Conservation (phyloP, 768 basidiomycete genomes). For the Asterophora lycoperdoides region DNA sequence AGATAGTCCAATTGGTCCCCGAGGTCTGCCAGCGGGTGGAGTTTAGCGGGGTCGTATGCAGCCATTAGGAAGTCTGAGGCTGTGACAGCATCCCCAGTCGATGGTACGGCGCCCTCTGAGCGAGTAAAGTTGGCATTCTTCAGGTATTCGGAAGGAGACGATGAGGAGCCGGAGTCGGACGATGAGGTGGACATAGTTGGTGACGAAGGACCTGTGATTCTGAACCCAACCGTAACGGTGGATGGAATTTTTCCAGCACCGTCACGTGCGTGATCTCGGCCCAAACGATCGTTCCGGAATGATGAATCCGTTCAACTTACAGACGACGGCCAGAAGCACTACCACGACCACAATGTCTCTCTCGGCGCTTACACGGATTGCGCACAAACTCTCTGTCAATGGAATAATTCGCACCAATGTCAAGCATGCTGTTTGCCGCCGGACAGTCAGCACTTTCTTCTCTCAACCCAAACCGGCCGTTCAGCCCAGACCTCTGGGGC, state of each 20-base stretch:
- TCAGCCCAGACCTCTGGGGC: conserved; percentile 19
- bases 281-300: background rate
- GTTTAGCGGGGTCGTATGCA: conserved; percentile 84
- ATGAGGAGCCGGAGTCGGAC: conserved; percentile 29
- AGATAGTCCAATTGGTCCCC: conserved; percentile 95
- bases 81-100: conserved; percentile 60
- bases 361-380: conserved; percentile 13
- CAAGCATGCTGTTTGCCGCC: conserved; percentile 14
- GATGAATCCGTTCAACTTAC: too few relatives aligned
- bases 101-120: conserved; percentile 31
- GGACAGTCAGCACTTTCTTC: conserved; percentile 11
- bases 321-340: background rate
- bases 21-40: conserved; percentile 91
- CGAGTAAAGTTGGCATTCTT: conserved; percentile 47
- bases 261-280: conserved; percentile 13
- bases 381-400: conserved; percentile 10
- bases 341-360: conserved; percentile 17
- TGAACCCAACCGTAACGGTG: conserved; percentile 1
- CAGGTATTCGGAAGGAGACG: conserved; percentile 43
- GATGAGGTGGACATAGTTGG: conserved; percentile 27
- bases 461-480: conserved; percentile 15
- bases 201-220: conserved; percentile 17
- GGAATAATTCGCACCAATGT: background rate
- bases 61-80: conserved; percentile 85
- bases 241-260: conserved; percentile 9